A percentile compares a stretch with the other conserved stretches of the same genome.
These are phyloP conservation scores for Arabis alpina DNA, from an alignment of 345 rosid species.

Conservation along the genomic window DNA sequence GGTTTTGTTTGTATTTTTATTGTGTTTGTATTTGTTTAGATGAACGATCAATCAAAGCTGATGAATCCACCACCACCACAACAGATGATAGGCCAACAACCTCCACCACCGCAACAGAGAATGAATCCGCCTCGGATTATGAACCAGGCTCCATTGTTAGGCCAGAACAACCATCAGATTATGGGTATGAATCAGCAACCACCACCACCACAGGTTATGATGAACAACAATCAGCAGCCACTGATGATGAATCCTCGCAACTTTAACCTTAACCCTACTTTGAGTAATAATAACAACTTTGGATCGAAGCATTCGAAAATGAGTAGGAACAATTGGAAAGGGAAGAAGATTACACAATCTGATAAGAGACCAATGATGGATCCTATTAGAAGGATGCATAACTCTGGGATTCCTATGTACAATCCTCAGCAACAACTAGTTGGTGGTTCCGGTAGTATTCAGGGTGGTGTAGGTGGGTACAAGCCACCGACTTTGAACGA, in stretches of 20 bases:
- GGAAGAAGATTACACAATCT: conserved; percentile 52
- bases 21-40: conserved; percentile 10
- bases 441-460: conserved; percentile 31
- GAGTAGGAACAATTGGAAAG: conserved; percentile 72
- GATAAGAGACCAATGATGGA: conserved; percentile 50
- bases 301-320: conserved; percentile 34
- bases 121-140: conserved; percentile 46
- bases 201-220: conserved; percentile 40
- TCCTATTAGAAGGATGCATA: conserved; percentile 50
- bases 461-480: conserved; percentile 54
- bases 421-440: conserved; percentile 51
- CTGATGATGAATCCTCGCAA: conserved; percentile 57
- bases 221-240: conserved; percentile 50
- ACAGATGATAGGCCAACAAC: conserved; percentile 51
- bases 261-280: conserved; percentile 48
- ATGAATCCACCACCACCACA: conserved; percentile 55
- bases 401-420: conserved; percentile 48
- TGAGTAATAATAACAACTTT: conserved; percentile 47
- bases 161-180: conserved; percentile 42
- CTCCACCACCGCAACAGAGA: conserved; percentile 38
- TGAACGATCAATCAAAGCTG: conserved; percentile 65
- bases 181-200: conserved; percentile 51
- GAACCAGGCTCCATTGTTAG: conserved; percentile 55
- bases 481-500: conserved; percentile 85
- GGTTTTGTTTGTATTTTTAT: too few relatives aligned